Evolutionary conservation across 441 rosid species (phyloP).

Genomic region (Flueggea neowawraea): DNA sequence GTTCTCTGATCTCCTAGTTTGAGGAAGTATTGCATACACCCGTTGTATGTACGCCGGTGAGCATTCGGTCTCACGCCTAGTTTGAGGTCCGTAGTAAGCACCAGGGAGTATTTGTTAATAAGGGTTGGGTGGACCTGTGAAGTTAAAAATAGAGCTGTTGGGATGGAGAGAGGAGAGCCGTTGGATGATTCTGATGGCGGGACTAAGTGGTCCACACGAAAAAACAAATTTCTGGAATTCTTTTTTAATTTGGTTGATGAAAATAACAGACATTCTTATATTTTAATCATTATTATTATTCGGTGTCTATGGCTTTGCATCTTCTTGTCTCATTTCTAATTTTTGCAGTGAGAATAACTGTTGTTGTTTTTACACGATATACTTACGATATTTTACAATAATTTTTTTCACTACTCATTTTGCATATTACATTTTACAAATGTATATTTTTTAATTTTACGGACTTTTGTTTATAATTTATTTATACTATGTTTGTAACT

Average conservation of each 20-base stretch:
- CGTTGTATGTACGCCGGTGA: too few relatives aligned
- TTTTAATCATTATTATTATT: background rate
- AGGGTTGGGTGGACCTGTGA: background rate
- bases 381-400: too few relatives aligned
- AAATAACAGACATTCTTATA: background rate
- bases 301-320: background rate
- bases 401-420: too few relatives aligned
- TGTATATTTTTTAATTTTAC: too few relatives aligned
- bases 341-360: too few relatives aligned
- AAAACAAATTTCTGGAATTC: background rate
- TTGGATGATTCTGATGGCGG: slow-evolving; percentile 8
- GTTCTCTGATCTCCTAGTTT: slow-evolving; percentile 56
- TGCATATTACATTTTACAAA: too few relatives aligned
- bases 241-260: background rate
- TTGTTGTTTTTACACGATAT: too few relatives aligned
- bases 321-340: background rate
- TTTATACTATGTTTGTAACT: too few relatives aligned
- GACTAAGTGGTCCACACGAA: background rate
- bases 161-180: slow-evolving; percentile 11
- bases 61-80: too few relatives aligned
- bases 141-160: slow-evolving; percentile 20
- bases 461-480: too few relatives aligned
- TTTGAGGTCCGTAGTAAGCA: too few relatives aligned
- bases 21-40: slow-evolving; percentile 24
- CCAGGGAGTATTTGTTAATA: background rate